Conservation (phyloP, 1,284 basidiomycete species). For the Pisolithus thermaeus region DNA sequence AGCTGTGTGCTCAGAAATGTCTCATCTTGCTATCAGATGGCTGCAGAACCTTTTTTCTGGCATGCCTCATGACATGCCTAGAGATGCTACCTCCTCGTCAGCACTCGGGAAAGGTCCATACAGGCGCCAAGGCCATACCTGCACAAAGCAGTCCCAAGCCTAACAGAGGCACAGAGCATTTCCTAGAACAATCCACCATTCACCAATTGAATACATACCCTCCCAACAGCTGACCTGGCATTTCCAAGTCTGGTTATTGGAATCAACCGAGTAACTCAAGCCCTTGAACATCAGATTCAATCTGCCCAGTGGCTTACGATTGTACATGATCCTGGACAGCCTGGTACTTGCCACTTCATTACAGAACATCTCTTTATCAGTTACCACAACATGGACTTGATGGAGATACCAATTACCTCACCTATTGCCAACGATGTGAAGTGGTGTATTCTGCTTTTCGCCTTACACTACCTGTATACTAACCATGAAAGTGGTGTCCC, state of each 20-base stretch:
- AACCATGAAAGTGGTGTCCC: too few species aligned
- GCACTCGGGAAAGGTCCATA: slow-evolving; percentile 1
- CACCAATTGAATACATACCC: too few species aligned
- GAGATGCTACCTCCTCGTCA: slow-evolving; percentile 21
- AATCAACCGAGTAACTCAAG: slow-evolving; percentile 77
- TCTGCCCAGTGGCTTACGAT: slow-evolving; percentile 26
- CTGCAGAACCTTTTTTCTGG: slow-evolving; percentile 52
- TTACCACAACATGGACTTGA: too few species aligned
- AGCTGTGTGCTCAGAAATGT: neutral
- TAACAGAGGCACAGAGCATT: too few species aligned
- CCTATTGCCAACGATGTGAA: too few species aligned
- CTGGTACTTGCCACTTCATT: neutral
- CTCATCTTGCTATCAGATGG: slow-evolving; percentile 27
- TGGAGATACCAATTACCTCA: too few species aligned
- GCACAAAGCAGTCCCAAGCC: too few species aligned
- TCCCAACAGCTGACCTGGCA: neutral
- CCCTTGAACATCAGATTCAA: slow-evolving; percentile 60
- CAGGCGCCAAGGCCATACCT: too few species aligned
- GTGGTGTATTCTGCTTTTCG: too few species aligned
- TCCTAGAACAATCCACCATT: too few species aligned
- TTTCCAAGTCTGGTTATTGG: slow-evolving; percentile 42
- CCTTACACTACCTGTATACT: too few species aligned
- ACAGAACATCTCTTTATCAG: too few species aligned
- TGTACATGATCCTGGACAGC: slow-evolving; percentile 8
- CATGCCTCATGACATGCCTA: slow-evolving; percentile 42